Conservation (phyloP, 2,329 filamentous ascomycete species). For the Trichoderma guizhouense region DNA sequence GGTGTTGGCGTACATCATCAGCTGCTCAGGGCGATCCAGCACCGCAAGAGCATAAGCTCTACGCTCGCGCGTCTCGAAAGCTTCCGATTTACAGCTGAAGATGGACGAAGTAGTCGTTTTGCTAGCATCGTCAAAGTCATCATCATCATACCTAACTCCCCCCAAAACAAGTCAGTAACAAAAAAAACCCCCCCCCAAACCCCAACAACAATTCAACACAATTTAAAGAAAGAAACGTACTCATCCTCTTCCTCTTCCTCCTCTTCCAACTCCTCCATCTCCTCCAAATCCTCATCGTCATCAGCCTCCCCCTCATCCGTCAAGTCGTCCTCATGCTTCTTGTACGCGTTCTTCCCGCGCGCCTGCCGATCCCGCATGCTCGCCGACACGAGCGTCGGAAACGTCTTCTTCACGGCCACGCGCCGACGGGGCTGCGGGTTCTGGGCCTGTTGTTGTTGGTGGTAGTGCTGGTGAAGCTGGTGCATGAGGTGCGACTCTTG, state of each 20-base stretch:
- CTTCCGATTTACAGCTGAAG: conserved; percentile 31
- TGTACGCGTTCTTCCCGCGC: conserved; percentile 55
- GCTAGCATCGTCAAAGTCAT: neutral
- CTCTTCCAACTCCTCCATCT: neutral
- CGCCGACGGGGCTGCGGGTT: neutral
- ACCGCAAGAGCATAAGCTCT: conserved; percentile 51
- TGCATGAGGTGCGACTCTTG: neutral
- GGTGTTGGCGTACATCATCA: conserved; percentile 58
- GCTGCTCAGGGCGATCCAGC: conserved; percentile 54
- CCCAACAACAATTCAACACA: neutral
- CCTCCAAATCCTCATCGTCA: conserved; percentile 16
- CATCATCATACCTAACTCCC: conserved; percentile 17
- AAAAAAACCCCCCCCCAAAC: neutral
- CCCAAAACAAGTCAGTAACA: neutral
- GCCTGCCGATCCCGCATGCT: conserved; percentile 58
- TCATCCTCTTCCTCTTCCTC: neutral
- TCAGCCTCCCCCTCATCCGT: conserved; percentile 29
- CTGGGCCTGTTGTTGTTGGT: neutral
- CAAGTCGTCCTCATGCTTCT: conserved; percentile 23
- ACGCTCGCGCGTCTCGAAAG: conserved; percentile 42
- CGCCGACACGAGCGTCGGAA: conserved; percentile 40
- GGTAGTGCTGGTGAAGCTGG: neutral
- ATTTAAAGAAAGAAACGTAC: neutral
- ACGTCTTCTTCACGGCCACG: conserved; percentile 30
- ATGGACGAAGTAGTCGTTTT: neutral